Conservation (phyloP, 2,329 filamentous ascomycete genomes). For the Fusarium burgessii region DNA sequence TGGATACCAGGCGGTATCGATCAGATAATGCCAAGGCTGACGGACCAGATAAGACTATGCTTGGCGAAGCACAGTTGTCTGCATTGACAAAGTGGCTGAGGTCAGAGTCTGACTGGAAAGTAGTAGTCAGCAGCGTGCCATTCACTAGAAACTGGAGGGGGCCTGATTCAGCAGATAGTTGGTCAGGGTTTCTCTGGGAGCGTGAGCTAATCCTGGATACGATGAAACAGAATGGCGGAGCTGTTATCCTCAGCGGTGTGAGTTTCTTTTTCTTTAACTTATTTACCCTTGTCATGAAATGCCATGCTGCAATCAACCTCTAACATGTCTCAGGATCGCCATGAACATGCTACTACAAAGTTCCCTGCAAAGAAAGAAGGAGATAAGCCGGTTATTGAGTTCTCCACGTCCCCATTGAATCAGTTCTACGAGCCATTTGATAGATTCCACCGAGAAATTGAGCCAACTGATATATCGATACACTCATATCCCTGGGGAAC, state of each 20-base stretch:
- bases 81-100: not conserved
- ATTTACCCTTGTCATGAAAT: not conserved
- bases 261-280: rapidly evolving
- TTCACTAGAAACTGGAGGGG: conserved; percentile 1
- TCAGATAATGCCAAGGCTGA: not conserved
- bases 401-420: not conserved
- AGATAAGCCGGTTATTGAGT: not conserved
- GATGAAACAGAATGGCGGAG: not conserved
- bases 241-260: not conserved
- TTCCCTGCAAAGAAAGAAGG: not conserved
- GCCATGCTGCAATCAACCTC: rapidly evolving
- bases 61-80: not conserved
- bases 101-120: not conserved
- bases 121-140: not conserved
- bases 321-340: not conserved
- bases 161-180: not conserved
- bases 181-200: not conserved
- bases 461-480: not conserved
- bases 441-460: not conserved
- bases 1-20: not conserved
- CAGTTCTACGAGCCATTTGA: not conserved
- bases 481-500: not conserved
- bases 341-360: not conserved
- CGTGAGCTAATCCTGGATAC: not conserved
- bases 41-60: not conserved